Evolutionary conservation across 2,329 filamentous ascomycete genomes (phyloP), one percentile per base, ranked within the genome.

Genomic region (Metarhizium humberi): DNA sequence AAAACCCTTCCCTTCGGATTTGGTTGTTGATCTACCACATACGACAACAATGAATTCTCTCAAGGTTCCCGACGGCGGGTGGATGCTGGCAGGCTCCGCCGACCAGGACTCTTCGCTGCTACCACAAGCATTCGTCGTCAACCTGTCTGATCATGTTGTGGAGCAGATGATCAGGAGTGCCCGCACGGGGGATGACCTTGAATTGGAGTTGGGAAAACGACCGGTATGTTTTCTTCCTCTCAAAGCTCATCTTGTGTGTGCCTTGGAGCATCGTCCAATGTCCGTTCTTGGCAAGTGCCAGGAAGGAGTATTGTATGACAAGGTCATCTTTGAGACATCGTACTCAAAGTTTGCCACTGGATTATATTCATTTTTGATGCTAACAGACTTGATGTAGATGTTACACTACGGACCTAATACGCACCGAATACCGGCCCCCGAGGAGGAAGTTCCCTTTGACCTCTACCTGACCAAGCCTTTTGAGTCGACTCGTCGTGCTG

Each of bases 101-200:
- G 62, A 63, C 47, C 73, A 74, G 52, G 66, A 70, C 55, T 71
- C 73, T 52, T 68, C 71, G 56, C 69, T 79, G 42, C 78, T 78
- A 8, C 71, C 73, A 34, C 80, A 84, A 63, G 79, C 78, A 36
- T 81, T 86, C 64, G 76, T 79, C 59, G 70, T 86, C 55, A 77
- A 73, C n/a, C 69, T 86, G 58, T 77, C 73, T 61, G 77, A 84
- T 65, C 73, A 72, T 64, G 73, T 82, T 52, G 78, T 86, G 62
- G 79, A 84, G 65, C 75, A 81, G 58, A 80, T 86, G 77, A 84
- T 86, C 61, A 75, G 75, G 66, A 81, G 78, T 63, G 75, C 80
- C 43, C 78, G 78, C 62, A 75, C 77, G 71, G 81, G 80, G 52
- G 75, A 80, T 55, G 72, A 76, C 49, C 75, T 86, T 53, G 74